phyloP scores from a whole-genome alignment of 148 eudicot species.

The Fagopyrum esculentum region DNA sequence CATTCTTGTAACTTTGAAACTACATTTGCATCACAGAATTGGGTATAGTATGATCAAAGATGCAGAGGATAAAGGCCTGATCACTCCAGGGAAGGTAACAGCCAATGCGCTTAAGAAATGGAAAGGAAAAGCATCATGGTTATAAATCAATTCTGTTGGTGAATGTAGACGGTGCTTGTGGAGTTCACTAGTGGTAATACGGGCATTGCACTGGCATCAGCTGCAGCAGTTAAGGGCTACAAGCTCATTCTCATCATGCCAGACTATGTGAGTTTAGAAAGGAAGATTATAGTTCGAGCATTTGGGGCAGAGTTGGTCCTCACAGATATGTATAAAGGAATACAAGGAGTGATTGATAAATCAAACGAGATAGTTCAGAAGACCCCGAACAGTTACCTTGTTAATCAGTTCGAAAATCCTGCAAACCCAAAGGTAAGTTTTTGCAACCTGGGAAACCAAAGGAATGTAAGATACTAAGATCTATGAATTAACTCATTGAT shows the following conservation, averaged over 20 bases:
- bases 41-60: constrained; percentile 66
- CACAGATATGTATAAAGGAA: neutral
- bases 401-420: constrained; percentile 17
- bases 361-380: constrained; percentile 12
- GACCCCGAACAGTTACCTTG: constrained; percentile 7
- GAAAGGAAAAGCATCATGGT: constrained; percentile 4
- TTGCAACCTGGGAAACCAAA: neutral
- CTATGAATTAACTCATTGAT: neutral
- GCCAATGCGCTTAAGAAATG: neutral
- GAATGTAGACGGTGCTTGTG: constrained; percentile 59
- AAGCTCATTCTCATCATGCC: constrained; percentile 42
- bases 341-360: constrained; percentile 10
- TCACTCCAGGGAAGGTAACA: constrained; percentile 68
- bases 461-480: neutral
- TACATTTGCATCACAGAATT: constrained; percentile 34
- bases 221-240: constrained; percentile 79
- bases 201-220: constrained; percentile 76
- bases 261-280: constrained; percentile 9
- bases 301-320: constrained; percentile 17
- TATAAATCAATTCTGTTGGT: neutral
- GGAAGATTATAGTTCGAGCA: neutral
- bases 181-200: constrained; percentile 88
- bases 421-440: constrained; percentile 6
- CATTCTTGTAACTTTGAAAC: neutral
- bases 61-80: constrained; percentile 71